These are phyloP conservation scores for Myxozyma vanderwaltii DNA, from an alignment of 805 yeast species.

Conservation along the genomic window DNA sequence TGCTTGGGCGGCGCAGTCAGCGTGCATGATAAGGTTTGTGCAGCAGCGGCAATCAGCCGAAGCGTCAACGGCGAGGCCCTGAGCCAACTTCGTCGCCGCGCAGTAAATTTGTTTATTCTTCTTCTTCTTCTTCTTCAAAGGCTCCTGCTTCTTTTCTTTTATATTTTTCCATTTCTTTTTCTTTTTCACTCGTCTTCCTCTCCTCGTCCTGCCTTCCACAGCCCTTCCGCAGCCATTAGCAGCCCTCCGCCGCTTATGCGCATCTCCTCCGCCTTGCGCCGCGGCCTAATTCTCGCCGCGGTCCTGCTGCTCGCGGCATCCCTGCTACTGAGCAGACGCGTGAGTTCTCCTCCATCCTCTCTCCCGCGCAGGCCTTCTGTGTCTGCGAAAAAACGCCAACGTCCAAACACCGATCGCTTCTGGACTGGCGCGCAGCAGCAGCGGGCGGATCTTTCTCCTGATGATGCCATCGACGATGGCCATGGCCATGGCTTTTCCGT, in stretches of 20 bases:
- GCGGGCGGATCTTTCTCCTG: too few relatives aligned
- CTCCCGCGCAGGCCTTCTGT: slow-evolving; percentile 7
- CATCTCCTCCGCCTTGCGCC: slow-evolving; percentile 21
- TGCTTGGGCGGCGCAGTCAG: too few relatives aligned
- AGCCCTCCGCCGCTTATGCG: slow-evolving; percentile 6
- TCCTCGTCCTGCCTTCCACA: neutral
- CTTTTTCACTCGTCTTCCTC: neutral
- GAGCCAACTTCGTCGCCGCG: too few relatives aligned
- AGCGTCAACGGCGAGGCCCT: neutral
- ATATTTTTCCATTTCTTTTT: neutral
- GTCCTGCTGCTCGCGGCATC: slow-evolving; percentile 15
- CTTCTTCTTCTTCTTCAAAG: too few relatives aligned
- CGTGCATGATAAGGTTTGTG: slow-evolving; percentile 6
- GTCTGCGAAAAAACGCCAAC: too few relatives aligned
- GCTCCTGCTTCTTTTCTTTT: neutral
- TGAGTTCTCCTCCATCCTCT: slow-evolving; percentile 14
- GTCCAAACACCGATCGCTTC: too few relatives aligned
- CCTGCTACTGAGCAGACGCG: slow-evolving; percentile 8
- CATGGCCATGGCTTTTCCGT: too few relatives aligned
- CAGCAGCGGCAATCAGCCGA: slow-evolving; percentile 1
- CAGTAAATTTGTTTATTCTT: too few relatives aligned
- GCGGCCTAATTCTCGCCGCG: slow-evolving; percentile 11
- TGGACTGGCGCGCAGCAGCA: neutral
- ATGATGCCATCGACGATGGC: too few relatives aligned
- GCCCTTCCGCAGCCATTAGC: neutral